Evolutionary conservation across 2,329 filamentous ascomycete species (phyloP), one percentile per base, ranked within the genome.

Genomic region (Rhinocladiella mackenziei): DNA sequence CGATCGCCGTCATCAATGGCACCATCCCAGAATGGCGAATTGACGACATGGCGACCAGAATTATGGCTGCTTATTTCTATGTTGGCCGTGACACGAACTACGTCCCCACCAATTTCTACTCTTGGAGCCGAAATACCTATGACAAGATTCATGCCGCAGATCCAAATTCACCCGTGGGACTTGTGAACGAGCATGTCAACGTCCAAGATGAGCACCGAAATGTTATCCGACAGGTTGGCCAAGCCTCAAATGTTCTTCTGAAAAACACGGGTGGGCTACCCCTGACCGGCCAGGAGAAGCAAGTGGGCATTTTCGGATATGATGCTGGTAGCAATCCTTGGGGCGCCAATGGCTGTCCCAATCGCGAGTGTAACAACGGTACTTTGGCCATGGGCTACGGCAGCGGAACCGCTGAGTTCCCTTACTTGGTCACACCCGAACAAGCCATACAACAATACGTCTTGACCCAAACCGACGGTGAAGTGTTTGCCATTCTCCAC

Each of bases 21-120:
- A 95, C 89, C 1, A 71, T 97, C 22, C 87, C 91, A 1, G 80
- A 86, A 56, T 94, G 85, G 77, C 80, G 91, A 38, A 63, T 97
- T 7, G 89, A 96, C 56, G 92, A 97, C 61, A 94, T 95, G 83
- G 86, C 80, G 4, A 84, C 88, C 65, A 81, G 92, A 57, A 94
- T 83, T 60, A 77, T 83, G 67, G 72, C 80, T 39, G 77, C 77
- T 2, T 83, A 77, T 62, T 83, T 79, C 64, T 77, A 76, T 56
- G 78, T 83, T 36, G 78, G 76, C 45, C 76, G 77, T 40, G 49
- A 55, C 26, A 19, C 62, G 30, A 58, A 63, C 53, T 62, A 68
- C 28, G 67, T 73, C 17, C 73, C 74, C 30, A 80, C 86, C 64
- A 97, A 89, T 73, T 95, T 96, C 67, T 83, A 84, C 18, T 34